A percentile compares a stretch with the other conserved stretches of the same genome.
phyloP scores from a whole-genome alignment of 768 basidiomycete species.

The Lentinula edodes region DNA sequence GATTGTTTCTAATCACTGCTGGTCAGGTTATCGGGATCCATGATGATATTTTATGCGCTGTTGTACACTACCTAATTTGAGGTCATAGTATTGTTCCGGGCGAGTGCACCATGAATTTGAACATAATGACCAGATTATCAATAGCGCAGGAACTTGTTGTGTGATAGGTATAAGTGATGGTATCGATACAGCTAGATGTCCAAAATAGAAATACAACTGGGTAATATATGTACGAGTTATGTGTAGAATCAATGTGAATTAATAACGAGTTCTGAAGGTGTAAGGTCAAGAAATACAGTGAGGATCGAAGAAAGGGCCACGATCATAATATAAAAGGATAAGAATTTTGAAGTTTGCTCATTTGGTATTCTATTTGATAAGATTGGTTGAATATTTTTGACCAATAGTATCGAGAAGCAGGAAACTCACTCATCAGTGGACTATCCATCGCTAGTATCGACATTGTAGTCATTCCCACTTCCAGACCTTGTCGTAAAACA shows the following conservation, averaged over 20 bases:
- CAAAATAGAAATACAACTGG: too few relatives aligned
- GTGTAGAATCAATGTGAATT: neutral
- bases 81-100: too few relatives aligned
- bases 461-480: neutral
- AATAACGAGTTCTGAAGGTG: neutral
- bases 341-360: neutral
- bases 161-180: too few relatives aligned
- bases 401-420: neutral
- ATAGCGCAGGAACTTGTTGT: too few relatives aligned
- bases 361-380: neutral
- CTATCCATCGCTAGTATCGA: conserved; percentile 1
- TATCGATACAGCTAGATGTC: too few relatives aligned
- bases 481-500: neutral
- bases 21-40: neutral
- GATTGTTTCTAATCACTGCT: neutral
- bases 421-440: conserved; percentile 3
- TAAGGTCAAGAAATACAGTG: too few relatives aligned
- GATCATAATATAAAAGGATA: neutral
- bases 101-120: too few relatives aligned
- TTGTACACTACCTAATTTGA: neutral
- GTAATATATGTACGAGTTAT: too few relatives aligned
- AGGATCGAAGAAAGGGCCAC: neutral
- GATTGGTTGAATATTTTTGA: too few relatives aligned
- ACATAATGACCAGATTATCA: too few relatives aligned
- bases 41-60: neutral